Base-by-base conservation (phyloP, 768 basidiomycete species). In the Cystofilobasidium capitatum region DNA sequence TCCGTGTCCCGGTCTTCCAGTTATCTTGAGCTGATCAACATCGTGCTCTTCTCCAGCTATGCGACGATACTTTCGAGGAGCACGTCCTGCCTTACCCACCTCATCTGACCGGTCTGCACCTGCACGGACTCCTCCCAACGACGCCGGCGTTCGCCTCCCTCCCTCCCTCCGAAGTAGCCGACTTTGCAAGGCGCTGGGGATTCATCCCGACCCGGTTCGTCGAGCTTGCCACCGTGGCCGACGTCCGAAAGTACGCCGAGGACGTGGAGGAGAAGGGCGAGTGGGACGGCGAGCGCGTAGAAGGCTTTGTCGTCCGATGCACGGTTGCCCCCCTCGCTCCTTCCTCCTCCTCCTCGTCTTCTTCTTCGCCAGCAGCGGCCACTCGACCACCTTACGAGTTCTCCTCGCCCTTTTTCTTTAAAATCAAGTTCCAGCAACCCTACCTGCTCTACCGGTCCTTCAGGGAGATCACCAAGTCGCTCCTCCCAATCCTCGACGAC, bases 391-490 rank as follows among this genome's bases (percentile, higher is more conserved):
- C 91, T 0, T 96, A 97, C 74, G 76, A 81, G 0, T 77, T 85
- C 0, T 89, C 87, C 36, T 84, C 88, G 1, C 87, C 90, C 0
- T 94, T 97, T 81, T 97, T 99, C 82, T 98, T 96, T 85, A 99
- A 99, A 75, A 82, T 98, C 79, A 99, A 99, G 76, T 98, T 97
- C 77, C 92, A 98, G 77, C 91, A 98, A 74, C 94, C 94, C 2
- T 99, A 99, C 76, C 86, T 97, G 83, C 93, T 94, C 85, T 98
- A 96, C 78, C 87, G 96, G 64, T 89, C 93, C 75, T 98, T 92
- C 91, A 83, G 94, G 64, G 94, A 98, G 77, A 81, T 93, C 62
- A 97, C 96, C 8, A 89, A 89, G 75, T 77, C 76, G 14, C 80
- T 94, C n/a, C 80, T 92, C 22, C 74, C 76, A 1, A 55, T 63